Percentiles rank a stretch among this genome's conserved stretches.
Conservation (phyloP, 1,284 basidiomycete species). For the Serendipita sp. region DNA sequence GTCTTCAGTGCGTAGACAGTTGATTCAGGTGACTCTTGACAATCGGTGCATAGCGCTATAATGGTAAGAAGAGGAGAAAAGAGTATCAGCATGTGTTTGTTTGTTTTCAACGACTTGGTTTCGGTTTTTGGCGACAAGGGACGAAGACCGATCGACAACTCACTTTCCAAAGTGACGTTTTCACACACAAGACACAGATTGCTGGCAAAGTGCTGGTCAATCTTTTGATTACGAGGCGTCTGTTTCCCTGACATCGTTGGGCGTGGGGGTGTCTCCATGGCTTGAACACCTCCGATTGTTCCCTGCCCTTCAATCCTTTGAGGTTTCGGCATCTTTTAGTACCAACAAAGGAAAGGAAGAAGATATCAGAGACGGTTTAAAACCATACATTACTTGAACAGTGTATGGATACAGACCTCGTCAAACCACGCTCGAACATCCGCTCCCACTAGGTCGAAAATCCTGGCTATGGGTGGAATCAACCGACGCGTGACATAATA, state of each 20-base stretch:
- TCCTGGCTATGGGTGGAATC: constrained; percentile 77
- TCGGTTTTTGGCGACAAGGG: not conserved
- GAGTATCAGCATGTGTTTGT: not conserved
- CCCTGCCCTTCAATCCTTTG: constrained; percentile 14
- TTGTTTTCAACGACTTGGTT: no score
- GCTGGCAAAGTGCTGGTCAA: constrained; percentile 66
- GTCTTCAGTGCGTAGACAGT: constrained; percentile 47
- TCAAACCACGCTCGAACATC: constrained; percentile 82
- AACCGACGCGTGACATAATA: constrained; percentile 86
- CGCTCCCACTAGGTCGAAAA: constrained; percentile 86
- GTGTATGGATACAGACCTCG: constrained; percentile 60
- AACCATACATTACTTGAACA: constrained; percentile 20
- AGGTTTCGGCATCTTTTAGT: constrained; percentile 20
- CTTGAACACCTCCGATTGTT: constrained; percentile 6
- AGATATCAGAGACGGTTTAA: no score
- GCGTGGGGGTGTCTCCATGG: not conserved
- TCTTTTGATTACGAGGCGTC: constrained; percentile 31
- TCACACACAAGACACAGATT: constrained; percentile 61
- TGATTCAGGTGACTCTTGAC: constrained; percentile 36
- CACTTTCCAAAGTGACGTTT: constrained; percentile 40
- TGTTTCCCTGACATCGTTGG: not conserved
- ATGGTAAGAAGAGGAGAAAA: constrained; percentile 7
- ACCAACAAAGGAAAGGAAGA: no score
- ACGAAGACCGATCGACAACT: constrained; percentile 10
- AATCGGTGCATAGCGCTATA: constrained; percentile 55